Conservation (phyloP, 176 grass and related monocot species). For the Phoenix roebelenii region DNA sequence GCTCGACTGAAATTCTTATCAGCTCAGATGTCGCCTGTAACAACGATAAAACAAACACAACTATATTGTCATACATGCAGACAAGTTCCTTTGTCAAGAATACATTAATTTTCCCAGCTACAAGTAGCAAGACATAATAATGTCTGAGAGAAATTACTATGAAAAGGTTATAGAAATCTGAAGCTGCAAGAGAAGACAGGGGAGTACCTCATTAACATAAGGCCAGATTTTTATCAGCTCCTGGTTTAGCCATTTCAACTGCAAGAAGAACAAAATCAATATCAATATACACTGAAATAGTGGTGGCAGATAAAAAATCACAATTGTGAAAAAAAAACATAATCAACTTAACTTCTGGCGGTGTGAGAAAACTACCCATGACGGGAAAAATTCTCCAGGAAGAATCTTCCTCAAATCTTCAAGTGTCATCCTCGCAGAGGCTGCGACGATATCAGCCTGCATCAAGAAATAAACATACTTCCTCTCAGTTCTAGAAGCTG, state of each 20-base stretch:
- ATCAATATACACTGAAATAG: slow-evolving; percentile 31
- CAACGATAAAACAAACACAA: slow-evolving; percentile 11
- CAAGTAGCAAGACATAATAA: too few relatives aligned
- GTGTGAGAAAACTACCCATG: slow-evolving; percentile 84
- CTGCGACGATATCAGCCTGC: slow-evolving; percentile 46
- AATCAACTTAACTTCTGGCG: slow-evolving; percentile 74
- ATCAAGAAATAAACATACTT: neutral
- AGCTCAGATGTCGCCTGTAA: slow-evolving; percentile 89
- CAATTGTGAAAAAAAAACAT: neutral
- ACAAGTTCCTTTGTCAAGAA: too few relatives aligned
- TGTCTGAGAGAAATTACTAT: too few relatives aligned
- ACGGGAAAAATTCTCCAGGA: slow-evolving; percentile 70
- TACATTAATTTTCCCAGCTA: too few relatives aligned
- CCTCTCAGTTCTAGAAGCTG: too few relatives aligned
- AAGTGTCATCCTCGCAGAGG: slow-evolving; percentile 65
- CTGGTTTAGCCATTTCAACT: slow-evolving; percentile 89
- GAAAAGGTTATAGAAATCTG: neutral
- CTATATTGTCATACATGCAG: too few relatives aligned
- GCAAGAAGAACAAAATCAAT: slow-evolving; percentile 17
- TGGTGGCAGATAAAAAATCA: neutral
- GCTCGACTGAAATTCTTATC: slow-evolving; percentile 87
- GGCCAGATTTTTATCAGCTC: slow-evolving; percentile 82
- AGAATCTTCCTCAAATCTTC: slow-evolving; percentile 70
- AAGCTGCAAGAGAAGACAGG: slow-evolving; percentile 11
- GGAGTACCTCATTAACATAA: slow-evolving; percentile 67